Conservation (phyloP, 2,329 filamentous ascomycete species). For the Fusarium tupiense region DNA sequence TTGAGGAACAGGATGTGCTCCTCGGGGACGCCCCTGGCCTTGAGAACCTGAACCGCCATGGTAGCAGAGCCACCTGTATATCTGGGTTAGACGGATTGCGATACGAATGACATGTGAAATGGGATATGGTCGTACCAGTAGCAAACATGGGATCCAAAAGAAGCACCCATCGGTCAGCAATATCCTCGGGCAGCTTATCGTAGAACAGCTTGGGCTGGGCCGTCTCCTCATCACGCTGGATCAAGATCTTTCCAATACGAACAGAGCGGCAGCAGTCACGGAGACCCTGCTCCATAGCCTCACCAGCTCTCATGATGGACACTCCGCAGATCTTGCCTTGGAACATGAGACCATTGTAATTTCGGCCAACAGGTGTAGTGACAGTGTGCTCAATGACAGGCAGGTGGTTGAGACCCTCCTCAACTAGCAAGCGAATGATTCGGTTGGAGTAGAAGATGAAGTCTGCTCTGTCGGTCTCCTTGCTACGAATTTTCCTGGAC, state of each 20-base stretch:
- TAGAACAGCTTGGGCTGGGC: slow-evolving; percentile 93
- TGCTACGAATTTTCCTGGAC: slow-evolving; percentile 92
- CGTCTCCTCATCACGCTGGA: slow-evolving; percentile 97
- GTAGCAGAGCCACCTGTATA: slow-evolving; percentile 86
- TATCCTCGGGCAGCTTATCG: slow-evolving; percentile 95
- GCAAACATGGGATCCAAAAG: slow-evolving; percentile 99
- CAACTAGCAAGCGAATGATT: slow-evolving; percentile 94
- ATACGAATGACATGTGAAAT: not conserved
- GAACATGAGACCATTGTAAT: slow-evolving; percentile 92
- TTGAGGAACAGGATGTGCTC: slow-evolving; percentile 97
- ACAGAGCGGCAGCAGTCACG: slow-evolving; percentile 98
- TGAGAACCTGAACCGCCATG: slow-evolving; percentile 95
- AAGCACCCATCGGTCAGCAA: slow-evolving; percentile 90
- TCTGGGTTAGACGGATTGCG: slow-evolving; percentile 11
- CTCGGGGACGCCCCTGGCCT: slow-evolving; percentile 89
- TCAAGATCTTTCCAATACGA: slow-evolving; percentile 96
- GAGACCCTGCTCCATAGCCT: slow-evolving; percentile 97
- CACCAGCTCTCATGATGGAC: slow-evolving; percentile 96
- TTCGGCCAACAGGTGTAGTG: slow-evolving; percentile 87
- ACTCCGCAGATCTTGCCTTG: slow-evolving; percentile 99
- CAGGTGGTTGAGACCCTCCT: slow-evolving; percentile 96
- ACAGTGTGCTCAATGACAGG: slow-evolving; percentile 90
- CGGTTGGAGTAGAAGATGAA: slow-evolving; percentile 99
- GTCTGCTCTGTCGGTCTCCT: slow-evolving; percentile 88
- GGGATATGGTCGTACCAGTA: slow-evolving; percentile 69